phyloP scores from a whole-genome alignment of 805 yeast species.

The Saturnispora serradocipensis region DNA sequence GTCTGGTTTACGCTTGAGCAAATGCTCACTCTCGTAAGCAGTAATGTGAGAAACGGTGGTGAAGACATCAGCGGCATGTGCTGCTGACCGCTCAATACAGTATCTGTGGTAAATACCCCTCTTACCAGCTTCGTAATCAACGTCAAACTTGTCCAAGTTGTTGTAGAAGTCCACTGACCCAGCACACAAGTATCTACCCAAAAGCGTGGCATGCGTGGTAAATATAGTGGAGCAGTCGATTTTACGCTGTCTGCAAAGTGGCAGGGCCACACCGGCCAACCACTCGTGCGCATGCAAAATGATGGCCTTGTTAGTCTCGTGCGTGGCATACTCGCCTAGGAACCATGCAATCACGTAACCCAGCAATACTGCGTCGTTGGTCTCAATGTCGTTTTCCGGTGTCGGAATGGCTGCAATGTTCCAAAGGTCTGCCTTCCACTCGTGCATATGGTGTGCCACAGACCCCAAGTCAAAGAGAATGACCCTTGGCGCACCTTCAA shows the following conservation, averaged over 20 bases:
- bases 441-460: slow-evolving; percentile 61
- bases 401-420: slow-evolving; percentile 84
- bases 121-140: slow-evolving; percentile 96
- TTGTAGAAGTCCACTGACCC: slow-evolving; percentile 95
- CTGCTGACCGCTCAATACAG: slow-evolving; percentile 93
- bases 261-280: slow-evolving; percentile 95
- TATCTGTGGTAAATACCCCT: slow-evolving; percentile 95
- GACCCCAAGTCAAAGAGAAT: slow-evolving; percentile 78
- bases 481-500: slow-evolving; percentile 96
- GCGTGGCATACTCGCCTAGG: slow-evolving; percentile 82
- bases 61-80: slow-evolving; percentile 92
- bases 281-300: slow-evolving; percentile 95
- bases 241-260: slow-evolving; percentile 82
- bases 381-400: slow-evolving; percentile 79
- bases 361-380: slow-evolving; percentile 84
- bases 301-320: slow-evolving; percentile 80
- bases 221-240: slow-evolving; percentile 92
- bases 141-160: slow-evolving; percentile 79
- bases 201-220: slow-evolving; percentile 93
- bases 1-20: slow-evolving; percentile 91
- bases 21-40: slow-evolving; percentile 90
- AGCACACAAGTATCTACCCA: slow-evolving; percentile 93
- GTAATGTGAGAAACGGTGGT: slow-evolving; percentile 97
- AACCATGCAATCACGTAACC: slow-evolving; percentile 97
- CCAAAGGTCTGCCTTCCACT: slow-evolving; percentile 96